Conservation (phyloP, 371 early-diverging fungal species). For the Mucor racemosus region DNA sequence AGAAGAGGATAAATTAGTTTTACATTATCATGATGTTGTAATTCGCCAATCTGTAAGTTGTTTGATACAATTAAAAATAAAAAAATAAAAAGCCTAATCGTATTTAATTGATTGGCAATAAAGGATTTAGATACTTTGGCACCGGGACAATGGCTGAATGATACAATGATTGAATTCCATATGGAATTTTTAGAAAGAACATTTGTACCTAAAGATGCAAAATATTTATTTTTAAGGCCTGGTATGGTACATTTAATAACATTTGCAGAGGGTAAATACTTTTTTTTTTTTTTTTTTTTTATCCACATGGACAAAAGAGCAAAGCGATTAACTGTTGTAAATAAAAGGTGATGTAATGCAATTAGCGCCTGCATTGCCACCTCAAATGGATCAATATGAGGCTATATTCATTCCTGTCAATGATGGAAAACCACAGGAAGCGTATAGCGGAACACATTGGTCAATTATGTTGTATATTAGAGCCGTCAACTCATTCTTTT, state of each 20-base stretch:
- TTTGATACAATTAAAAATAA: not conserved
- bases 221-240: conserved; percentile 43
- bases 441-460: conserved; percentile 58
- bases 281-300: too few species aligned
- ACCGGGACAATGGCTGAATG: conserved; percentile 61
- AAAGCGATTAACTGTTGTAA: not conserved
- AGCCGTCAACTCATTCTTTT: conserved; percentile 39
- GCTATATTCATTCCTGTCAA: conserved; percentile 54
- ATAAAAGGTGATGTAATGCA: conserved; percentile 30
- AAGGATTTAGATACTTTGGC: conserved; percentile 50
- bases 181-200: conserved; percentile 56
- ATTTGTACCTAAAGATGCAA: conserved; percentile 29
- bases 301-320: not conserved
- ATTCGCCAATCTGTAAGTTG: conserved; percentile 38
- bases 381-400: conserved; percentile 29
- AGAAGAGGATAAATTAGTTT: conserved; percentile 22
- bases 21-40: conserved; percentile 49
- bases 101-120: not conserved
- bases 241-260: conserved; percentile 44
- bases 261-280: conserved; percentile 37
- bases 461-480: conserved; percentile 49
- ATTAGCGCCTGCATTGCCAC: conserved; percentile 39
- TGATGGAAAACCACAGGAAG: conserved; percentile 43
- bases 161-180: conserved; percentile 60
- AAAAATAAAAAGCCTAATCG: too few species aligned